Evolutionary conservation across 371 early-diverging fungal genomes (phyloP), one percentile per base, ranked within the genome.

Genomic region (Apophysomyces variabilis): DNA sequence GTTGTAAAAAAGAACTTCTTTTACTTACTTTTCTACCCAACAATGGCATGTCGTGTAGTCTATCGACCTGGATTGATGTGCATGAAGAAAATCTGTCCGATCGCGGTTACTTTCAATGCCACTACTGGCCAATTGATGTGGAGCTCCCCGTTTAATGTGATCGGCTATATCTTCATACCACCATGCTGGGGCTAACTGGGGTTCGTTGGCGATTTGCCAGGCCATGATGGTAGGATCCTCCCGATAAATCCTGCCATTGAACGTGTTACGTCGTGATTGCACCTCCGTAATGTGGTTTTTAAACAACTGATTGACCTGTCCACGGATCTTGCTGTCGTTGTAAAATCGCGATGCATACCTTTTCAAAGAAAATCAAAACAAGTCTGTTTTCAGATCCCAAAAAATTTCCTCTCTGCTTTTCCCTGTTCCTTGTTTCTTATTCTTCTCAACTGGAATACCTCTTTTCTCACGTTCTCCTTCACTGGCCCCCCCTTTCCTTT

Each of bases 11-110:
- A 43, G 41, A 18, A 7, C n/a, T 18, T 12, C 5, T 14, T 11
- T 61, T 16, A 58, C 76, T 67, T 76, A 80, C 79, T 84, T 83
- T 77, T 85, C 83, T 32, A 82, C 88, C 88, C 88, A 87, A 54
- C 76, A 67, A 63, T 87, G 88, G 62, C 75, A 78, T 14, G 82
- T 83, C 18, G 83, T 70, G 60, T 85, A 87, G 61, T 87, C 88
- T 43, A 87, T 78, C 38, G 65, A 45, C 7, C 66, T 46, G 21
- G 67, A 60, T 9, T 65, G 44, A 62, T 87, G 85, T n/a, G 78
- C 80, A 68, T 78, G 74, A 38, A 74, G 58, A 61, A 87, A 87
- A 64, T 82, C 84, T 3, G 44, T 66, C 45, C 70, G 50, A 16
- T 84, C 87, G 39, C 76, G 44, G 58, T 83, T 85, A 18, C 79